A percentile compares a stretch with the other conserved stretches of the same genome.
These are phyloP conservation scores for Prinsepia uniflora DNA, from an alignment of 306 rosid genomes.

Conservation along the genomic window DNA sequence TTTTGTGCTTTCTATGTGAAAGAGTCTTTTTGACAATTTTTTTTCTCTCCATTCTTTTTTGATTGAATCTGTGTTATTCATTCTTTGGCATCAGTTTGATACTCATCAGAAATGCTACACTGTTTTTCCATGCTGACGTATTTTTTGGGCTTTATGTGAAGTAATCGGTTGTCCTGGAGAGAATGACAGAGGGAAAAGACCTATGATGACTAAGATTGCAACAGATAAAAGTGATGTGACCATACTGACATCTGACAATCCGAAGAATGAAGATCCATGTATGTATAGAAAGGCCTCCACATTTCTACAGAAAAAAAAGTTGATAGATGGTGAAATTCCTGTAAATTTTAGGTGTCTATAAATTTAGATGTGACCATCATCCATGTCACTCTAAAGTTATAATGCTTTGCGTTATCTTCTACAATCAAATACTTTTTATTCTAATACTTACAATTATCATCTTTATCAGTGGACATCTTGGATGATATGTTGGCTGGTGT, in stretches of 20 bases:
- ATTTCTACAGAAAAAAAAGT: not conserved
- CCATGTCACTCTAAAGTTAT: not conserved
- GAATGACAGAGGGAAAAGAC: constrained; percentile 80
- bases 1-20: not conserved
- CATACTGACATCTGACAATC: constrained; percentile 84
- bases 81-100: not conserved
- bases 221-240: constrained; percentile 92
- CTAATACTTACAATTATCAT: constrained; percentile 25
- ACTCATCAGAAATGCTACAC: not conserved
- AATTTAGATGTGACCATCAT: not conserved
- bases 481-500: constrained; percentile 96
- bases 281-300: constrained; percentile 31
- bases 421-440: constrained; percentile 12
- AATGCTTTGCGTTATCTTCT: constrained; percentile 2
- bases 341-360: not conserved
- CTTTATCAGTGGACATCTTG: constrained; percentile 74
- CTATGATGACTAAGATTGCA: constrained; percentile 93
- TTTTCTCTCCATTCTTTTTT: not conserved
- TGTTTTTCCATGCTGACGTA: constrained; percentile 11
- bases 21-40: not conserved
- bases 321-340: not conserved
- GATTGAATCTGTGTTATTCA: no score
- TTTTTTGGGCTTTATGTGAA: constrained; percentile 33
- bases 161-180: constrained; percentile 81
- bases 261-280: constrained; percentile 87